These are phyloP conservation scores for Chaetoceros tenuissimus DNA, from an alignment of 108 stramenopile species.

Conservation along the genomic window DNA sequence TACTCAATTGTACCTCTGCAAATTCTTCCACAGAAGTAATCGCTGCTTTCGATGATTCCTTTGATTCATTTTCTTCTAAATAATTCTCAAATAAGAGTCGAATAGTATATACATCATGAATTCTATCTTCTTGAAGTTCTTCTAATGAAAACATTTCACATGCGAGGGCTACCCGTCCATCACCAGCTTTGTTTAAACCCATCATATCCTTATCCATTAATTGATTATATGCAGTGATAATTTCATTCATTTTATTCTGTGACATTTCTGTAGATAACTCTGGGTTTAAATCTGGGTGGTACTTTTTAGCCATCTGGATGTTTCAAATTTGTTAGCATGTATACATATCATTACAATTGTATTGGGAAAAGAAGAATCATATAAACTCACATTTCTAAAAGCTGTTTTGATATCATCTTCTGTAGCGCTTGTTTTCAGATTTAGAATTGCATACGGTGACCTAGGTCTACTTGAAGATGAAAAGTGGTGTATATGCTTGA, in stretches of 20 bases:
- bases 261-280: not conserved
- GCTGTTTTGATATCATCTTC: not conserved
- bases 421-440: not conserved
- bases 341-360: too few relatives aligned
- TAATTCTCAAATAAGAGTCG: slow-evolving; percentile 5
- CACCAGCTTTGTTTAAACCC: slow-evolving; percentile 1
- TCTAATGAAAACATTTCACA: slow-evolving; percentile 16
- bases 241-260: slow-evolving; percentile 7
- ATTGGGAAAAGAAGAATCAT: not conserved
- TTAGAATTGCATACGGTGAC: not conserved
- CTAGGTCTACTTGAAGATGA: too few relatives aligned
- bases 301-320: slow-evolving; percentile 10
- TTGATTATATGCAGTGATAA: slow-evolving; percentile 11
- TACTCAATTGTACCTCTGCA: not conserved
- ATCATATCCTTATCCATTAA: slow-evolving; percentile 9
- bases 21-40: not conserved
- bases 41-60: not conserved
- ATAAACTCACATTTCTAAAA: not conserved
- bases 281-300: slow-evolving; percentile 10
- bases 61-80: not conserved
- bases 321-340: not conserved
- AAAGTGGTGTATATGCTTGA: too few relatives aligned
- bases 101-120: slow-evolving; percentile 15
- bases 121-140: slow-evolving; percentile 1
- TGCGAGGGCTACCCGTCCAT: slow-evolving; percentile 13